A percentile compares a stretch with the other conserved stretches of the same genome.
phyloP scores from a whole-genome alignment of 1,139 yeast species.

The Blastobotrys ciferrii region DNA sequence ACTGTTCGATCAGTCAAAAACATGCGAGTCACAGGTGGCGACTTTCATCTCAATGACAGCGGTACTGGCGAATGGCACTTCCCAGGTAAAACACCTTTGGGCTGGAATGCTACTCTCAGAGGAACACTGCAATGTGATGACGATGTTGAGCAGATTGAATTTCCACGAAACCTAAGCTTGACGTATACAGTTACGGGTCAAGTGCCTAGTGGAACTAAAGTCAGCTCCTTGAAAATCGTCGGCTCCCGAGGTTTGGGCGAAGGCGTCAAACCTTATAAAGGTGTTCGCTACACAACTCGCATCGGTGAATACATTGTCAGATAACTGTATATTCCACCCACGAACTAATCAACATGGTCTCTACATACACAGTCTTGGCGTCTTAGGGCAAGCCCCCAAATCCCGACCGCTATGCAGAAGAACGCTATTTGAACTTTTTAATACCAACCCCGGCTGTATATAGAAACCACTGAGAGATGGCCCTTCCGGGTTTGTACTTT shows the following conservation, averaged over 20 bases:
- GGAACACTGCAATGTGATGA: slow-evolving; percentile 46
- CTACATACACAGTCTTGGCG: too few species aligned
- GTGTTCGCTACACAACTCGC: slow-evolving; percentile 76
- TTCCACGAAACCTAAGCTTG: slow-evolving; percentile 55
- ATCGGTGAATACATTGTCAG: slow-evolving; percentile 61
- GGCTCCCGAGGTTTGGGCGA: slow-evolving; percentile 60
- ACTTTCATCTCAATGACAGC: slow-evolving; percentile 52
- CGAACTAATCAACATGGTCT: too few species aligned
- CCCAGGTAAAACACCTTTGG: slow-evolving; percentile 57
- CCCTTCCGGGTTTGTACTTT: too few species aligned
- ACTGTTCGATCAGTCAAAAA: slow-evolving; percentile 44
- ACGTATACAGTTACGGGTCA: slow-evolving; percentile 64
- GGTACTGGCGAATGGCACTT: slow-evolving; percentile 74
- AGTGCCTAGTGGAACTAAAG: slow-evolving; percentile 73
- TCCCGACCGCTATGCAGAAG: too few species aligned
- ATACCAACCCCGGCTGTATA: too few species aligned
- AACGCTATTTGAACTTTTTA: too few species aligned
- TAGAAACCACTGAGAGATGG: too few species aligned
- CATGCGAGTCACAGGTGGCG: slow-evolving; percentile 68
- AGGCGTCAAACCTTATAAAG: slow-evolving; percentile 78
- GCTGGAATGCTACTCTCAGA: slow-evolving; percentile 66
- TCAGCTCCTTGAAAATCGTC: slow-evolving; percentile 61
- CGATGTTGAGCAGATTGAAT: slow-evolving; percentile 20
- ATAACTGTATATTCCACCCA: too few species aligned
- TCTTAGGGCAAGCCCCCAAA: too few species aligned